Evolutionary conservation across 768 basidiomycete species (phyloP), one percentile per base, ranked within the genome.

Genomic region (Pleurotus eryngii): DNA sequence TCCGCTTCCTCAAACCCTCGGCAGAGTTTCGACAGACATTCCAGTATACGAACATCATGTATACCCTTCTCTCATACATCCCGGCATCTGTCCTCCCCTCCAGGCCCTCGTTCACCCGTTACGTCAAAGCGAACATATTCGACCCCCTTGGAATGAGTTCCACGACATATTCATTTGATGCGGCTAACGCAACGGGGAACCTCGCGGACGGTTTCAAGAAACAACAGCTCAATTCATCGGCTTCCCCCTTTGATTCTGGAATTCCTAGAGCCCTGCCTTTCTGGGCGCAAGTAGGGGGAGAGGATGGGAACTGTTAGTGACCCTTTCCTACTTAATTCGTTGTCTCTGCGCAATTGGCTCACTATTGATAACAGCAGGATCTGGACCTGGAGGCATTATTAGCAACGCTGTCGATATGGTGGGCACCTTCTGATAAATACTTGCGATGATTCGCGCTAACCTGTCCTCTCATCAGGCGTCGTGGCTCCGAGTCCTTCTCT

Each of bases 41-140:
- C 38, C 71, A 71, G 47, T 70, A 71, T 59, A 65, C 61, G 58
- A 72, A 70, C 57, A 62, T 64, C 42, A 66, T 67, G 68, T 73
- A 73, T 30, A 59, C 55, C 2, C 48, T 66, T 2, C 49, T 73
- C 12, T 69, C 71, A 0, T 67, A 67, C 49, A 56, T 74, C 17
- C 70, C 68, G 0, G 64, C 69, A 1, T 56, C 55, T 1, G 61
- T 71, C 27, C 59, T 67, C 7, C 65, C 66, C 3, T 66, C 65
- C 11, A 65, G 66, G 38, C 60, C 61, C 1, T 60, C 67, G 4
- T 64, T 70, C 45, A 63, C 67, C 8, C 61, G 61, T n/a, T 73
- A 69, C 62, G 70, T 72, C 43, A 64, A 68, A 45, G 59, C 70
- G 20, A 61, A 69, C 42, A 70, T 73, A 18, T 64, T 73, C 8